These are phyloP conservation scores for Excoecaria agallocha DNA, from an alignment of 345 rosid species.

Conservation along the genomic window DNA sequence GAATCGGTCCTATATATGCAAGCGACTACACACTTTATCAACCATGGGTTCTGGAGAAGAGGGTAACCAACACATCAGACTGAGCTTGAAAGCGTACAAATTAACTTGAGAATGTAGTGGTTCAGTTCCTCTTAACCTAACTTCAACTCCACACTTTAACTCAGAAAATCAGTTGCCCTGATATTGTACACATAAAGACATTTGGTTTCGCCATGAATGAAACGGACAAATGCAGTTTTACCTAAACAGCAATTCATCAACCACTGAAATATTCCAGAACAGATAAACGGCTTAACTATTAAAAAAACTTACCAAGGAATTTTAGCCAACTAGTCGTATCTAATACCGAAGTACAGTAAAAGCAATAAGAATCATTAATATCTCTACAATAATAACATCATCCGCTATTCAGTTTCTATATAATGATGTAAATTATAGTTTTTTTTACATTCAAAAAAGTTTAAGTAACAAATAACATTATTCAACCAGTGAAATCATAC, in stretches of 20 bases:
- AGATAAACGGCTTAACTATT: neutral
- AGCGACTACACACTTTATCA: no score
- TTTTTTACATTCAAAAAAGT: neutral
- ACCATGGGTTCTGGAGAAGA: no score
- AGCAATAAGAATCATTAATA: neutral
- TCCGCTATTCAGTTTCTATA: neutral
- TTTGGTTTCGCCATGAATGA: neutral
- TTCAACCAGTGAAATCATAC: neutral
- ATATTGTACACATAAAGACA: neutral
- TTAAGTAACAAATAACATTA: neutral
- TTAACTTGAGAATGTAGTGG: no score
- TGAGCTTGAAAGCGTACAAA: no score
- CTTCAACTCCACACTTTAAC: no score
- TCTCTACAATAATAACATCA: neutral
- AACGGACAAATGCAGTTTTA: neutral
- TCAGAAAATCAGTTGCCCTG: neutral
- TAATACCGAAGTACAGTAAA: neutral
- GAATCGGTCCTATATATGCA: no score
- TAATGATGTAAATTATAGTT: neutral
- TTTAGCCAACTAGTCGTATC: neutral
- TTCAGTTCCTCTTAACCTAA: no score
- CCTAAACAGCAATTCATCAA: neutral
- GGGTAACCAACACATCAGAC: no score
- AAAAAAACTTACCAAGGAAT: neutral
- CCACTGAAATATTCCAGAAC: neutral